Conservation (phyloP, 768 basidiomycete genomes). For the Rhodotorula toruloides region DNA sequence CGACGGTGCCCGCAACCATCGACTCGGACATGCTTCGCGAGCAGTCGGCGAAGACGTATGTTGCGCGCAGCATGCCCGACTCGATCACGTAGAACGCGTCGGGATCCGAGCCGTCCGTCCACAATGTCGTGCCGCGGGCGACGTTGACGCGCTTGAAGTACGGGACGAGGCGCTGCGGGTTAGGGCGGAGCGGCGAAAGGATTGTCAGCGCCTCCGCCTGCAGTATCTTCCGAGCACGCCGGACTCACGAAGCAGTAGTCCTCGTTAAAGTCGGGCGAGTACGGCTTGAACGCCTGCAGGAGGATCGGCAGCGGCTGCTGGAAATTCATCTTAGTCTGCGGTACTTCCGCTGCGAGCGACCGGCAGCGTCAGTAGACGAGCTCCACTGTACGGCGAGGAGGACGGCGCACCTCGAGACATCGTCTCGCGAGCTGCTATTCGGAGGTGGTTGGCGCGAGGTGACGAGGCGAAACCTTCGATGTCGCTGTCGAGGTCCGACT, state of each 20-base stretch:
- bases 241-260: constrained; percentile 52
- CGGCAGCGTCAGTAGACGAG: no score
- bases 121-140: constrained; percentile 61
- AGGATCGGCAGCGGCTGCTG: constrained; percentile 40
- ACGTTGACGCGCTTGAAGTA: constrained; percentile 66
- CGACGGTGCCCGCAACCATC: constrained; percentile 62
- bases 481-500: constrained; percentile 37
- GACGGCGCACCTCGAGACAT: constrained; percentile 13
- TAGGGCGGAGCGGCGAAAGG: no score
- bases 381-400: background rate
- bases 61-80: constrained; percentile 74
- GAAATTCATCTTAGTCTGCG: constrained; percentile 20
- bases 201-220: background rate
- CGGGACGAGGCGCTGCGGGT: constrained; percentile 54
- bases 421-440: constrained; percentile 35
- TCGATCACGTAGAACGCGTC: constrained; percentile 79
- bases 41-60: constrained; percentile 64
- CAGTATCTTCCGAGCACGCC: no score
- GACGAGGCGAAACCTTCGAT: constrained; percentile 35
- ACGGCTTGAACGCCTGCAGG: constrained; percentile 64
- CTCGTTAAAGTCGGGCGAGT: constrained; percentile 54
- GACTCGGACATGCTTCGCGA: constrained; percentile 47
- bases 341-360: background rate
- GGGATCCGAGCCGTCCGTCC: constrained; percentile 67
- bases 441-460: constrained; percentile 37